Base-by-base conservation (phyloP, 345 rosid species). In the Murraya koenigii region DNA sequence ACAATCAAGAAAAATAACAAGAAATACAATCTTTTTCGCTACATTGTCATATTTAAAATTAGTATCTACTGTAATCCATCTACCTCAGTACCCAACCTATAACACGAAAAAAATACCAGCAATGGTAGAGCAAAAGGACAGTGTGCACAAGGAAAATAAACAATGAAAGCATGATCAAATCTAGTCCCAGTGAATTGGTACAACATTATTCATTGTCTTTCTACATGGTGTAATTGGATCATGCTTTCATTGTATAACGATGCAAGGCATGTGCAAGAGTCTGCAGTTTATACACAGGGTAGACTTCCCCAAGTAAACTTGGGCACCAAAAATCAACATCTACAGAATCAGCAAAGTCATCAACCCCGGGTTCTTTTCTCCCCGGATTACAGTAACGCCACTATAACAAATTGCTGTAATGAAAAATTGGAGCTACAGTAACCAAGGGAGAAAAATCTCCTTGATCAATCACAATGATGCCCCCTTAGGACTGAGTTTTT, bases 241-340 rank as follows among this genome's bases (percentile, higher is more conserved):
- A 52, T 19, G 22, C 56, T 52, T 52, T 19, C 56, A 4, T 52
- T 52, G 56, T 52, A 5, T 19, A 52, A 39, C 23, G 7, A 47
- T 3, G 17, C 49, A 52, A 5, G 67, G 25, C 32, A 59, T 25
- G 23, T 61, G 41, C 7, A 39, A 44, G 44, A n/a, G 36, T 19
- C 59, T 74, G 10, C 69, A 2, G 14, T 52, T 25, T 26, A 61
- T 41, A 6, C 35, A 41, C 6, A 9, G 25, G 68, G 38, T 59
- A 62, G 58, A 63, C 69, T 41, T 61, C 69, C 30, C 59, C 58
- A 36, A 22, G 69, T 9, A 41, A 74, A 60, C 76, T 44, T 26
- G 58, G 9, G 44, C 20, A 74, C 5, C 38, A 28, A 49, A 62
- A 22, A 36, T 63, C 77, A 63, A 56, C 15, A 32, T 22, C 23